Base-by-base conservation (phyloP, 2,329 filamentous ascomycete genomes). In the Cytospora leucostoma region DNA sequence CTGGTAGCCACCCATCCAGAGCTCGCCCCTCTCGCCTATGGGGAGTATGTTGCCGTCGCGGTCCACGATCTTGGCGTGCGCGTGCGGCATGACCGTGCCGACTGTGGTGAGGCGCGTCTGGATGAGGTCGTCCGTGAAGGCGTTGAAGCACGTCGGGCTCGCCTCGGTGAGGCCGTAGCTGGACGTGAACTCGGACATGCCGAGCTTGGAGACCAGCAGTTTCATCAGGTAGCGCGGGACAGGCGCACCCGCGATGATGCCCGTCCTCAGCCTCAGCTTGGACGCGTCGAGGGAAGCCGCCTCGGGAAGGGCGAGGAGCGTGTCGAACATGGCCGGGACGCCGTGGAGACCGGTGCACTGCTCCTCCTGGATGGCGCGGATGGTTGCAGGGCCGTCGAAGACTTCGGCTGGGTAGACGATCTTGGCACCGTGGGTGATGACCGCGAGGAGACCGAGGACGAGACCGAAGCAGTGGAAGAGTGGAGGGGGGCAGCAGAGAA, bases 401-500 rank as follows among this genome's bases (percentile, higher is more conserved):
- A 88, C 85, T 70, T 92, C 88, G 67, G 84, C 84, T 0, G 91
- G 90, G 70, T 92, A 92, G 11, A 94, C 86, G 57, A 93, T 87
- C 74, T 89, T 90, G 47, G 85, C 85, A 54, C 91, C 90, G 72
- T 93, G 90, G 0, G 89, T 92, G 59, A 93, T 76, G 51, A 86
- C 82, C 1, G 89, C 87, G 61, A 93, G 82, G 52, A 93, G 80
- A 10, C 91, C 91, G 3, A 93, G 84, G 1, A 93, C 90, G 8
- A 94, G 83, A 1, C 91, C 91, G 71, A 94, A 94, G 78, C 90
- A 94, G 78, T 95, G 92, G 79, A 95, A 95, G 4, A 95, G 81
- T 0, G 92, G 91, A 0, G 91, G 91, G 3, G 91, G 91, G 73
- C 91, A 95, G 78, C 91, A 94, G 12, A 95, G 80, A 8, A 88